Evolutionary conservation across 2,329 filamentous ascomycete genomes (phyloP).

Genomic region (Phaeoacremonium minimum): DNA sequence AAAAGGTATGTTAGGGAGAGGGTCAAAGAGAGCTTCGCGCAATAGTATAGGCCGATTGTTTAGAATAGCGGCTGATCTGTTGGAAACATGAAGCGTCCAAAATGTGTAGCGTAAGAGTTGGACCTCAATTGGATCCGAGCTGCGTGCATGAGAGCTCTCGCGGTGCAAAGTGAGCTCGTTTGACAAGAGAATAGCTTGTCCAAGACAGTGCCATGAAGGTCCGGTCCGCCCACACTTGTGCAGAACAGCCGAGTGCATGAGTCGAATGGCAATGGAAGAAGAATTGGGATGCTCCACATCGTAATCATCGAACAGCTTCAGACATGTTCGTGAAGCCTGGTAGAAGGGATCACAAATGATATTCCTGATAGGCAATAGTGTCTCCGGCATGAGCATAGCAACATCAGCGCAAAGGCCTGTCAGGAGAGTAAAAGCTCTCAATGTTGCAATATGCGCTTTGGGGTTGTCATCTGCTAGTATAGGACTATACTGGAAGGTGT

Average conservation of each 20-base stretch:
- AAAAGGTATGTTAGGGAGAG: not conserved
- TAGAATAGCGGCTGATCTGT: not conserved
- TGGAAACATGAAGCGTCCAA: not conserved
- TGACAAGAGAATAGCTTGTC: not conserved
- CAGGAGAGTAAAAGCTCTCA: not conserved
- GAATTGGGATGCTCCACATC: conserved; percentile 1
- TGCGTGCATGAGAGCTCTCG: not conserved
- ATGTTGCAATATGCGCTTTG: not conserved
- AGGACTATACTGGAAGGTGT: too few species aligned
- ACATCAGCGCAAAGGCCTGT: not conserved
- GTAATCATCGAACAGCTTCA: conserved; percentile 1
- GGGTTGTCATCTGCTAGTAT: not conserved
- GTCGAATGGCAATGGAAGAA: not conserved
- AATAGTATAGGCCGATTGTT: conserved; percentile 1
- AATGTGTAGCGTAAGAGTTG: not conserved
- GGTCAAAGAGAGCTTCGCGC: not conserved
- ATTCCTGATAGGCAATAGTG: not conserved
- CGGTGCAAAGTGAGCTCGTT: not conserved
- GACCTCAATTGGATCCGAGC: not conserved
- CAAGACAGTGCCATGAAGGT: conserved; percentile 1
- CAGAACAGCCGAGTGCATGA: not conserved
- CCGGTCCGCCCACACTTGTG: not conserved
- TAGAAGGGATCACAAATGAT: not conserved
- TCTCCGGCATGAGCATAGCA: not conserved
- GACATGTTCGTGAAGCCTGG: not conserved